Evolutionary conservation across 371 early-diverging fungal genomes (phyloP), one percentile per base, ranked within the genome.

Genomic region (Mucor lusitanicus): DNA sequence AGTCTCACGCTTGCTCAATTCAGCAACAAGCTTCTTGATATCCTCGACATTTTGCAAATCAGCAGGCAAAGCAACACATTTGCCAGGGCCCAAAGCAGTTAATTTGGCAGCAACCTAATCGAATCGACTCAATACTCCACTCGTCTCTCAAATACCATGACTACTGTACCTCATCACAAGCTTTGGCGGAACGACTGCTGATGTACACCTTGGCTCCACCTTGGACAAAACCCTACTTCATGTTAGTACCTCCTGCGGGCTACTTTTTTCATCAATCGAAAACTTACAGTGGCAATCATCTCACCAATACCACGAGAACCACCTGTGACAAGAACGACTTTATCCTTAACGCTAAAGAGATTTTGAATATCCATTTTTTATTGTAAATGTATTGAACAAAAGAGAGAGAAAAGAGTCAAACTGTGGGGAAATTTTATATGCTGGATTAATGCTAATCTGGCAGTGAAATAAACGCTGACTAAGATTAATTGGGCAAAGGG

Each of bases 251-350:
- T 35, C 50, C 35, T 40, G 17, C 57, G 11, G 48, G 48, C 0
- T 17, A 17, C 39, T 17, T 35, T 25, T 19, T 6, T n/a, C 11
- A 11, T 28, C n/a, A 44, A 44, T 1, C 30, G 30, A 32, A 65
- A 53, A 65, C 65, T 65, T 72, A 81, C 82, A 13, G 84, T 81
- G 25, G 89, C 87, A 62, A 92, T 87, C 90, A 91, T 90, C 70
- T 87, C 81, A 27, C 92, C 93, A 61, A 90, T 85, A 39, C 92
- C 93, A 54, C 91, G 83, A 53, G 91, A 89, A 30, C 97, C 97
- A 61, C 97, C 97, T 19, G 96, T 97, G 21, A 97, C 91, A 32
- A 97, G 85, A 13, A 94, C 96, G 5, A 96, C 91, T 79, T 95
- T 96, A 71, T 86, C 92, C 67, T 90, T 86, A 59, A 96, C 94